Base-by-base conservation (phyloP, 148 eudicot genomes). In the Silene latifolia region DNA sequence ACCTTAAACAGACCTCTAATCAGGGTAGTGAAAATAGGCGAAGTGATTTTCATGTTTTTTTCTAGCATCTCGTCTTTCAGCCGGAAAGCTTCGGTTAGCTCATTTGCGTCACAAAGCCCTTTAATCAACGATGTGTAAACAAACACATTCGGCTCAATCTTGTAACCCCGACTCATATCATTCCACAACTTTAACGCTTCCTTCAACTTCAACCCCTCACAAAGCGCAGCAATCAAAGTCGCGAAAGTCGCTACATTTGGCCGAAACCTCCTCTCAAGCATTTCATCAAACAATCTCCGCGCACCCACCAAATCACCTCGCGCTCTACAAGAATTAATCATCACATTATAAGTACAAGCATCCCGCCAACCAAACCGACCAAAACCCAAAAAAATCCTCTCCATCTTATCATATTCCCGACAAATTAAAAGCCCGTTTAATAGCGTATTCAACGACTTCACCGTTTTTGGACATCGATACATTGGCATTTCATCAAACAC, bases 281-380 rank as follows among this genome's bases (percentile, higher is more conserved):
- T 92, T 86, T 87, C 93, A 77, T 88, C 96, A 19, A 92, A 92
- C 96, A 90, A 66, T 70, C 82, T 75, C 88, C 79, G 59, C 3
- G 91, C 98, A 66, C 78, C 51, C 39, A n/a, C n/a, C 83, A 92
- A 48, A 85, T 88, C 91, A 9, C 72, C 71, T n/a, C 74, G 60
- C 72, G 65, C 60, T 69, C 82, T 73, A 69, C 82, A 74, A 8
- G 84, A 87, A 78, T 86, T 86, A 14, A 92, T 90, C 90, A 90
- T 80, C 54, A 92, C 82, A 85, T 92, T 92, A 56, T 72, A 90
- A 80, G 87, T 87, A 81, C 93, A 86, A 63, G 65, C 86, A 84
- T 92, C 96, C 7, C 88, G 91, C 46, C 44, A 47, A n/a, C 67
- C 85, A 77, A 83, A 88, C 17, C 72, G 67, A 47, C 80, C 82